Conservation (phyloP, 2,329 filamentous ascomycete species). For the Remersonia thermophila region DNA sequence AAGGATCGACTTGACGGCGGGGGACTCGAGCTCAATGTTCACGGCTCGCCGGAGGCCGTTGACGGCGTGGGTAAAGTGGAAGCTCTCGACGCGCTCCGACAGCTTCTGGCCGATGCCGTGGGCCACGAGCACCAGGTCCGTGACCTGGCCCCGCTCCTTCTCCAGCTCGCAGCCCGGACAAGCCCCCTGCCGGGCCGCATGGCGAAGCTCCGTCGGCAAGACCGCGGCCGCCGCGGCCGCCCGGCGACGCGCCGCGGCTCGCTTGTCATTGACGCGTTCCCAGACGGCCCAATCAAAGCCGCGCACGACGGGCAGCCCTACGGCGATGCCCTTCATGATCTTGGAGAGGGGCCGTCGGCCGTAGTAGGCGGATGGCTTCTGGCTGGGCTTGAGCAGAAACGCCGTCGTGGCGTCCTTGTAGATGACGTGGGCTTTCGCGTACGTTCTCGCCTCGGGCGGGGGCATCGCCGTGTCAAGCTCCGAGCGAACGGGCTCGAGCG, state of each 20-base stretch:
- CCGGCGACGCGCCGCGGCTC: constrained; percentile 14
- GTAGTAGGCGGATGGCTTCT: constrained; percentile 77
- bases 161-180: constrained; percentile 52
- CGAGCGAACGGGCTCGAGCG: constrained; percentile 30
- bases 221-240: constrained; percentile 9
- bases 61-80: constrained; percentile 93
- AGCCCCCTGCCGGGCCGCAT: constrained; percentile 13
- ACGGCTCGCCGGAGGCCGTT: constrained; percentile 79
- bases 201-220: background rate
- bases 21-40: constrained; percentile 68
- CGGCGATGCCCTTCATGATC: constrained; percentile 68
- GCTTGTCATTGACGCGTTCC: constrained; percentile 54
- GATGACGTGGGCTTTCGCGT: constrained; percentile 68
- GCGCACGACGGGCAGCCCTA: constrained; percentile 78
- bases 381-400: constrained; percentile 73
- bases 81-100: constrained; percentile 87
- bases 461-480: constrained; percentile 28
- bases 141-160: constrained; percentile 56
- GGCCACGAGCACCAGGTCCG: constrained; percentile 78
- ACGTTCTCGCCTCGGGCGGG: constrained; percentile 39
- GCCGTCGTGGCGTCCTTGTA: constrained; percentile 69
- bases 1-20: constrained; percentile 61
- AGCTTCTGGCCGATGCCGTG: constrained; percentile 97
- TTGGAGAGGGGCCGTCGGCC: constrained; percentile 69
- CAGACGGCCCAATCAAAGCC: constrained; percentile 73